Conservation (phyloP, 768 basidiomycete species). For the Russula griseocarnosa region DNA sequence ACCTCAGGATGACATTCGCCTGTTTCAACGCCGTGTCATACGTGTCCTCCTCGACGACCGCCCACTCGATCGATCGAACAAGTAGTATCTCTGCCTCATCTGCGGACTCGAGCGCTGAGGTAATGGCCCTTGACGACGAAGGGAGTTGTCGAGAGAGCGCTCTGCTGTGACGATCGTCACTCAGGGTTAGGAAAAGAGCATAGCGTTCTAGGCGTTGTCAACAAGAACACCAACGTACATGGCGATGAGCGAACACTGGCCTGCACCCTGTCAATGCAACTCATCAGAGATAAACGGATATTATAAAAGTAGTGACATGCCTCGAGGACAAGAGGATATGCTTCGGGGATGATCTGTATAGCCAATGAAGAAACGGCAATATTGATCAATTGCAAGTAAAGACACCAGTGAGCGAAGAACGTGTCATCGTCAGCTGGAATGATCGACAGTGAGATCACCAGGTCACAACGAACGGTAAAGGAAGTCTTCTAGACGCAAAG, state of each 20-base stretch:
- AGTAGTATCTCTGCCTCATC: constrained; percentile 59
- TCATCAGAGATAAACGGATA: not conserved
- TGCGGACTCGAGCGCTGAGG: constrained; percentile 32
- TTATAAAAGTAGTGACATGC: constrained; percentile 36
- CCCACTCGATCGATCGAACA: constrained; percentile 91
- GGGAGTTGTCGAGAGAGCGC: constrained; percentile 52
- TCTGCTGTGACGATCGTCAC: constrained; percentile 70
- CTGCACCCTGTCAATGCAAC: constrained; percentile 50
- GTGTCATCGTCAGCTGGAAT: constrained; percentile 60
- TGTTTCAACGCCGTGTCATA: constrained; percentile 76
- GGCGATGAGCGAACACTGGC: constrained; percentile 84
- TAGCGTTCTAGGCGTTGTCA: constrained; percentile 91
- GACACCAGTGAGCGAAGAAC: constrained; percentile 95
- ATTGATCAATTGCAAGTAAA: constrained; percentile 82
- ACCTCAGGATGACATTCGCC: constrained; percentile 82
- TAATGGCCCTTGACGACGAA: constrained; percentile 14
- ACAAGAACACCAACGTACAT: constrained; percentile 91
- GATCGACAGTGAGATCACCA: constrained; percentile 8
- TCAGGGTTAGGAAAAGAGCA: constrained; percentile 78
- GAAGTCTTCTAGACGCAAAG: constrained; percentile 51
- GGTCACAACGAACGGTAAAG: constrained; percentile 14
- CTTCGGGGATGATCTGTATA: constrained; percentile 78
- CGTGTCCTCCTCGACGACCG: constrained; percentile 70
- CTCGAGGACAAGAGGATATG: constrained; percentile 86
- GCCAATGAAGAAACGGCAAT: constrained; percentile 66